Conservation (phyloP, 2,329 filamentous ascomycete species). For the Epichloe amarillans region DNA sequence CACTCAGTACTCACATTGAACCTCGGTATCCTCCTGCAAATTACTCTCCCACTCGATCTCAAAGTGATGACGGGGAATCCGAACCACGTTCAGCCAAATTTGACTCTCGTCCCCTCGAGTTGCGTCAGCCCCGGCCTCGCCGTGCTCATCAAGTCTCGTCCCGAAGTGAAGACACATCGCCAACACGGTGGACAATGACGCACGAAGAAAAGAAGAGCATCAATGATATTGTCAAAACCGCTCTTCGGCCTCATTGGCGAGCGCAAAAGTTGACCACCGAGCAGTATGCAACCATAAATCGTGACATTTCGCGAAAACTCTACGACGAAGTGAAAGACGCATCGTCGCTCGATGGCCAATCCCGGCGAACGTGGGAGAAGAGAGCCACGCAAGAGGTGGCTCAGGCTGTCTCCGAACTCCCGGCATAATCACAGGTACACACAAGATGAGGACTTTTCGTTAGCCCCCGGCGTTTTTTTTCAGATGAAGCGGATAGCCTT, state of each 20-base stretch:
- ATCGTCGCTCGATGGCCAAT: conserved; percentile 48
- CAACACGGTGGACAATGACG: conserved; percentile 51
- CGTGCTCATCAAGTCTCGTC: conserved; percentile 27
- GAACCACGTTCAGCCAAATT: conserved; percentile 20
- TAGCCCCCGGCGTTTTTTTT: conserved; percentile 19
- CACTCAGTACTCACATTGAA: conserved; percentile 57
- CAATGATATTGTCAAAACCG: conserved; percentile 73
- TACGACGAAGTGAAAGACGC: conserved; percentile 56
- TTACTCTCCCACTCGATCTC: conserved; percentile 47
- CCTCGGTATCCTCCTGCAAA: conserved; percentile 64
- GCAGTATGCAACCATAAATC: conserved; percentile 86
- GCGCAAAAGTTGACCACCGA: conserved; percentile 71
- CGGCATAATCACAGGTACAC: conserved; percentile 25
- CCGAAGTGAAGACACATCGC: conserved; percentile 53
- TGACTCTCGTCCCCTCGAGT: conserved; percentile 26
- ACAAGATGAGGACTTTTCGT: conserved; percentile 13
- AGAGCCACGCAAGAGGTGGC: conserved; percentile 69
- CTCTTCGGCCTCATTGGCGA: conserved; percentile 71
- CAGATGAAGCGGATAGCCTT: background rate
- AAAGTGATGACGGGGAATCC: conserved; percentile 33
- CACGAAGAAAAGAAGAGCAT: conserved; percentile 79
- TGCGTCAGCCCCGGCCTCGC: conserved; percentile 39
- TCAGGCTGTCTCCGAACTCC: conserved; percentile 51
- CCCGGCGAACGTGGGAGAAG: conserved; percentile 58
- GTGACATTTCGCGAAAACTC: conserved; percentile 73